Base-by-base conservation (phyloP, 169 alveolate genomes). In the Plasmodium vivax region DNA sequence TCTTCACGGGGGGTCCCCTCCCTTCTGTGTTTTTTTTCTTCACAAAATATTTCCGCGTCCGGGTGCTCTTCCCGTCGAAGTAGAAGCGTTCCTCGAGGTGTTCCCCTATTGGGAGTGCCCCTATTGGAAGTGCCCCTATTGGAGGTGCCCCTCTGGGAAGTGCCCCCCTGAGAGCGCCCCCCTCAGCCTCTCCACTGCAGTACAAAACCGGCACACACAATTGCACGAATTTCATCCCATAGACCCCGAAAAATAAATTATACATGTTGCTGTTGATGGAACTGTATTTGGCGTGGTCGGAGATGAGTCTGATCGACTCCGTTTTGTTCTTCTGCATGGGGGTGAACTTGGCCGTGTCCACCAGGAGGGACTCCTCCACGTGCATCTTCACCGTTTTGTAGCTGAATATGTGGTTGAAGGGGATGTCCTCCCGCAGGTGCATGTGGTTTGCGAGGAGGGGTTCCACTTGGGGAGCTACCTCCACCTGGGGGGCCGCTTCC, bases 181-280 rank as follows among this genome's bases (percentile, higher is more conserved):
- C 27, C 38, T 71, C 43, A 2, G 19, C 30, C 19, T 82, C 12
- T 72, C 83, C 82, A 2, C 36, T 5, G 19, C 95, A 92, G 51
- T 92, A 92, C 56, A 92, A 92, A 45, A 74, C 68, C 10, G 92
- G 92, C 3, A 92, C 74, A 9, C 72, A 43, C 27, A 82, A 92
- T 23, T 92, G 75, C 3, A 92, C 43, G 72, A 27, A 81, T 51
- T 45, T 82, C 82, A 82, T 54, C 12, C 95, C 95, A 82, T 92
- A 92, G 10, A 82, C 32, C 3, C 95, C 95, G 27, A 81, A 92
- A 92, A 92, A 92, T 23, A 92, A 27, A 92, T 92, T 92, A 62
- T 92, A 92, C 95, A 92, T 72, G 32, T 82, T 72, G 8, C 85
- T 82, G 62, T 92, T 92, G 38, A 92, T 82, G 19, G 81, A 72